Conservation (phyloP, 805 yeast species). For the Clavispora carvajalis region DNA sequence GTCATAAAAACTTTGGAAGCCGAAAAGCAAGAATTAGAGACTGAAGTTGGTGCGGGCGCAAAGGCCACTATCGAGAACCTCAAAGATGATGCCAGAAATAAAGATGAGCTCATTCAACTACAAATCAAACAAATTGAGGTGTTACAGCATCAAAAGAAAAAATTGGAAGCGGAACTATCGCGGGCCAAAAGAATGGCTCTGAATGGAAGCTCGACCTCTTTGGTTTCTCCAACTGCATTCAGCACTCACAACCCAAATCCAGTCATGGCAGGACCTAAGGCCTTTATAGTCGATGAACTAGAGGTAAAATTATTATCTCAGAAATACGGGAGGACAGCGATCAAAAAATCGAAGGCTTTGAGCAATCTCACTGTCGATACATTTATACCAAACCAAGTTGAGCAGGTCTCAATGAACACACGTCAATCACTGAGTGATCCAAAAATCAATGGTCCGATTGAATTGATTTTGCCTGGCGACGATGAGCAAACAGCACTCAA, state of each 20-base stretch:
- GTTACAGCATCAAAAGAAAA: slow-evolving; percentile 20
- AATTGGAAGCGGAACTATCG: slow-evolving; percentile 16
- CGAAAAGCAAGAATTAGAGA: slow-evolving; percentile 6
- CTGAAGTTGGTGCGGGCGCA: slow-evolving; percentile 18
- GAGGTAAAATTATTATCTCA: neutral
- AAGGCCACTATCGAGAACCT: slow-evolving; percentile 19
- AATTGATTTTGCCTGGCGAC: neutral
- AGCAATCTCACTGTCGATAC: neutral
- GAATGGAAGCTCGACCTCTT: neutral
- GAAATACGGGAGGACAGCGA: neutral
- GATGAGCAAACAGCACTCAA: neutral
- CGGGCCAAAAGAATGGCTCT: neutral
- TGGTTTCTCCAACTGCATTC: neutral
- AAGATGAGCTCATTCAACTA: slow-evolving; percentile 18
- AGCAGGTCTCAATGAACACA: neutral
- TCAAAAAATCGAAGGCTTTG: neutral
- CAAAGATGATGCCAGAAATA: slow-evolving; percentile 15
- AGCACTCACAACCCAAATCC: neutral
- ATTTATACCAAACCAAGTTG: neutral
- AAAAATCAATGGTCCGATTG: neutral
- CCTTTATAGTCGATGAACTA: slow-evolving; percentile 1
- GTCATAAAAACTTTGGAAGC: slow-evolving; percentile 18
- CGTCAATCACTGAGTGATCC: neutral
- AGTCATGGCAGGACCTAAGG: neutral
- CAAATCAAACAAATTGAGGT: slow-evolving; percentile 19